Evolutionary conservation across 2,329 filamentous ascomycete species (phyloP).

Genomic region (Cercospora sp.): DNA sequence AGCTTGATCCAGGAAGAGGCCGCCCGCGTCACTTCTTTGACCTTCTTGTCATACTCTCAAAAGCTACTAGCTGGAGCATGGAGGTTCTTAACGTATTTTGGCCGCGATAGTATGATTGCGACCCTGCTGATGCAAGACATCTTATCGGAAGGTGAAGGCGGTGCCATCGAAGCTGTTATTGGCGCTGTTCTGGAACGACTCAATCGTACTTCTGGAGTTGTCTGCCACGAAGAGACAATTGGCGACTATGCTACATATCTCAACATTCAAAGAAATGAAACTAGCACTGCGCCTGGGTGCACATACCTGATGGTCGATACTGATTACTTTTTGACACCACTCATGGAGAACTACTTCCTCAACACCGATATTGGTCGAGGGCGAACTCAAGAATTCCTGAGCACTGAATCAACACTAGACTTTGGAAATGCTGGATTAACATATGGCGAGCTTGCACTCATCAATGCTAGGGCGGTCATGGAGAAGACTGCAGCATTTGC

Average conservation of each 20-base stretch:
- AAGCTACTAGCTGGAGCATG: slow-evolving; percentile 66
- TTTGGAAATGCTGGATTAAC: slow-evolving; percentile 55
- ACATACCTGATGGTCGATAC: slow-evolving; percentile 56
- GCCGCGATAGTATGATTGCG: slow-evolving; percentile 64
- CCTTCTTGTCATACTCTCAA: slow-evolving; percentile 64
- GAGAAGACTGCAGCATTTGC: slow-evolving; percentile 57
- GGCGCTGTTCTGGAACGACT: slow-evolving; percentile 62
- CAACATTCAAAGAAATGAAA: slow-evolving; percentile 54
- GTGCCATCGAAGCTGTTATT: slow-evolving; percentile 63
- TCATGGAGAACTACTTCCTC: slow-evolving; percentile 61
- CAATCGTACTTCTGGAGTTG: slow-evolving; percentile 60
- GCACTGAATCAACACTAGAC: slow-evolving; percentile 52
- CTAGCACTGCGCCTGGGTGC: slow-evolving; percentile 52
- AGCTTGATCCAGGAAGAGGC: slow-evolving; percentile 50
- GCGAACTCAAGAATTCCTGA: slow-evolving; percentile 43
- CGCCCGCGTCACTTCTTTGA: slow-evolving; percentile 55
- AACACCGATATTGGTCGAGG: slow-evolving; percentile 46
- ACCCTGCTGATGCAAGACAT: slow-evolving; percentile 60
- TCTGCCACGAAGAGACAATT: slow-evolving; percentile 66
- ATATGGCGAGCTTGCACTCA: slow-evolving; percentile 54
- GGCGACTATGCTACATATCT: slow-evolving; percentile 65
- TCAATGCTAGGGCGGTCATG: slow-evolving; percentile 62
- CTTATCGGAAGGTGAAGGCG: slow-evolving; percentile 56
- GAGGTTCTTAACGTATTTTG: slow-evolving; percentile 68
- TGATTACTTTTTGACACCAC: slow-evolving; percentile 61